Conservation (phyloP, 129 eudicot genomes). For the Flaveria trinervia region DNA sequence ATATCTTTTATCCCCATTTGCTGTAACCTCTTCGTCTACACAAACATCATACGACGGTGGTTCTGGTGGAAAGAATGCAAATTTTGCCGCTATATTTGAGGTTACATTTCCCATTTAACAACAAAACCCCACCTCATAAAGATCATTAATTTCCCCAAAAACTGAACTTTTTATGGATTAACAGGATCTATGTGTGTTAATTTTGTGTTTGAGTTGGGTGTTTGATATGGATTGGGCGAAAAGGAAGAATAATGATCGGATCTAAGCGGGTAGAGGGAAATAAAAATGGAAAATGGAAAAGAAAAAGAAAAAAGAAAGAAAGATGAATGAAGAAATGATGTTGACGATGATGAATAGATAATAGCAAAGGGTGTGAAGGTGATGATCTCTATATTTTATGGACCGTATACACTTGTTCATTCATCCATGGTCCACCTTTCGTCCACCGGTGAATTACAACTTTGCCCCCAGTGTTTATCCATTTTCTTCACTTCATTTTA, state of each 20-base stretch:
- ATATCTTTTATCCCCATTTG: constrained; percentile 47
- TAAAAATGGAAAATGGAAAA: not conserved
- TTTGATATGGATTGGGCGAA: constrained; percentile 24
- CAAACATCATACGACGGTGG: constrained; percentile 88
- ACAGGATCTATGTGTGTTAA: not conserved
- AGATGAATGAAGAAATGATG: constrained; percentile 25
- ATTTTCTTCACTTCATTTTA: constrained; percentile 2
- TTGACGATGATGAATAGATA: constrained; percentile 37
- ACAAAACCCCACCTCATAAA: constrained; percentile 50
- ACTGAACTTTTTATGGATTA: not conserved
- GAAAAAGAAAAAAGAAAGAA: not conserved
- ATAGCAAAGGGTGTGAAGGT: constrained; percentile 40
- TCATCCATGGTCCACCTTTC: constrained; percentile 25
- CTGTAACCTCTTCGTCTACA: constrained; percentile 48
- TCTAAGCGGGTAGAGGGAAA: constrained; percentile 12
- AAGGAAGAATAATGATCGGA: constrained; percentile 25
- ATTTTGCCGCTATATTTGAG: constrained; percentile 86
- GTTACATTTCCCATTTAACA: constrained; percentile 91
- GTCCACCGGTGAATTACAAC: constrained; percentile 15
- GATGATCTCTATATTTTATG: constrained; percentile 33
- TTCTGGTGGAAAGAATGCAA: constrained; percentile 98
- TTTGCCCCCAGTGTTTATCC: constrained; percentile 16
- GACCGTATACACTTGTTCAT: constrained; percentile 33
- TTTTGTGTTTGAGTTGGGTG: constrained; percentile 18
- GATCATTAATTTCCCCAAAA: constrained; percentile 31